Conservation (phyloP, 352 stramenopile genomes). For the Phytopythium mirpurense region DNA sequence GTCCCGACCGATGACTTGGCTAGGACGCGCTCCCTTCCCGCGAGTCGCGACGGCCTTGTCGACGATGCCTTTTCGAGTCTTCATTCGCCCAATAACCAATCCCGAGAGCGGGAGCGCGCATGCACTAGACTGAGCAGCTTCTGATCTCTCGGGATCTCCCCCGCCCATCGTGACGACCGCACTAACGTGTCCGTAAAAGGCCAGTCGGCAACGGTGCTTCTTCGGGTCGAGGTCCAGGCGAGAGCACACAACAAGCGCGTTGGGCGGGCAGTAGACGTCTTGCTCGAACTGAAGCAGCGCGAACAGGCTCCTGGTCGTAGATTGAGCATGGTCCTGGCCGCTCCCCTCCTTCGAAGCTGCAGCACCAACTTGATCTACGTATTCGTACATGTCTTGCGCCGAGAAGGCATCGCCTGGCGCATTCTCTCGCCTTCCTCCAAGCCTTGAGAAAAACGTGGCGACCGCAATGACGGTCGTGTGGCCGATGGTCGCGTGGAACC, state of each 20-base stretch:
- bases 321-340: neutral
- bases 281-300: conserved; percentile 70
- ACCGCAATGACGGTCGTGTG: conserved; percentile 70
- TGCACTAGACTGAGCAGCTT: no score
- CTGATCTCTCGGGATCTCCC: neutral
- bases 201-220: conserved; percentile 54
- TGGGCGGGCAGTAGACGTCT: conserved; percentile 45
- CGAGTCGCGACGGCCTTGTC: conserved; percentile 37
- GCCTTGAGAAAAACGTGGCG: conserved; percentile 51
- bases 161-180: conserved; percentile 25
- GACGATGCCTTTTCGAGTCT: conserved; percentile 48
- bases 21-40: conserved; percentile 2
- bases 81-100: conserved; percentile 58
- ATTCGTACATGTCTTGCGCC: conserved; percentile 31
- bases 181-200: conserved; percentile 58
- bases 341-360: conserved; percentile 2
- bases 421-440: conserved; percentile 3
- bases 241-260: conserved; percentile 60
- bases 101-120: conserved; percentile 9
- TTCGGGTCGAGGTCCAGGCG: conserved; percentile 69
- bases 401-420: conserved; percentile 22
- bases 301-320: conserved; percentile 20
- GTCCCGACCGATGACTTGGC: conserved; percentile 54
- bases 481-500: conserved; percentile 70
- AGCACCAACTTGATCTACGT: conserved; percentile 27